Percentiles rank a stretch among this genome's conserved stretches.
Conservation (phyloP, 2,329 filamentous ascomycete species). For the Pseudocercospora fijiensis region DNA sequence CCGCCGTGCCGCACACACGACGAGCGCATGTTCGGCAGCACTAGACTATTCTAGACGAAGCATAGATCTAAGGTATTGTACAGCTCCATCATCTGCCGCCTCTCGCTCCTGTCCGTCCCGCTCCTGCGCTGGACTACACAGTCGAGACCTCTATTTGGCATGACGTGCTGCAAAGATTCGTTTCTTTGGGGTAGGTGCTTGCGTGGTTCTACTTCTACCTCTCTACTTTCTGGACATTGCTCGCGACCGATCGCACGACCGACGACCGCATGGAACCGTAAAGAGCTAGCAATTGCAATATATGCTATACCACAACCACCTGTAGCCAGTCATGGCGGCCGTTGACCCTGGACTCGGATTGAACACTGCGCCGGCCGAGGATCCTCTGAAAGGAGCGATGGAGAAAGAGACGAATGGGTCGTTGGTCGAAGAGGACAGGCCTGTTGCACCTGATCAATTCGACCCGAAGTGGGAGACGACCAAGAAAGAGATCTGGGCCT, state of each 20-base stretch:
- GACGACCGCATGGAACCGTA: background rate
- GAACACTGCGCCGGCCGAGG: slow-evolving; percentile 33
- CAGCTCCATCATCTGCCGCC: background rate
- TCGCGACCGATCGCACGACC: background rate
- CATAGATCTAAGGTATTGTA: no score
- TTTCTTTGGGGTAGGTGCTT: background rate
- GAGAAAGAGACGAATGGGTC: slow-evolving; percentile 26
- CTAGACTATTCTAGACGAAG: background rate
- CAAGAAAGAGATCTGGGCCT: slow-evolving; percentile 52
- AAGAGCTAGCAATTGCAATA: background rate
- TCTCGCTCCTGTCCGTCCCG: background rate
- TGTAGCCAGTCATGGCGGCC: slow-evolving; percentile 35
- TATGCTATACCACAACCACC: slow-evolving; percentile 17
- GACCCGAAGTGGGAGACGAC: slow-evolving; percentile 55
- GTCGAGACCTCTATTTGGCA: background rate
- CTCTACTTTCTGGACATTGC: background rate
- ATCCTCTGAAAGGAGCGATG: slow-evolving; percentile 35
- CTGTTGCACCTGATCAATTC: slow-evolving; percentile 56
- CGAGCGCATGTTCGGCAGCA: background rate
- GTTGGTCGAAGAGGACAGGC: slow-evolving; percentile 38
- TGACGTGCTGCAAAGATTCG: background rate
- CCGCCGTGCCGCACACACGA: background rate
- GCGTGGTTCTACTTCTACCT: background rate
- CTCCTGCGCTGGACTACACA: background rate
- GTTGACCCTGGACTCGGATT: slow-evolving; percentile 37